phyloP scores from a whole-genome alignment of 495 filamentous ascomycete genomes.

The Penicillium argentinense region DNA sequence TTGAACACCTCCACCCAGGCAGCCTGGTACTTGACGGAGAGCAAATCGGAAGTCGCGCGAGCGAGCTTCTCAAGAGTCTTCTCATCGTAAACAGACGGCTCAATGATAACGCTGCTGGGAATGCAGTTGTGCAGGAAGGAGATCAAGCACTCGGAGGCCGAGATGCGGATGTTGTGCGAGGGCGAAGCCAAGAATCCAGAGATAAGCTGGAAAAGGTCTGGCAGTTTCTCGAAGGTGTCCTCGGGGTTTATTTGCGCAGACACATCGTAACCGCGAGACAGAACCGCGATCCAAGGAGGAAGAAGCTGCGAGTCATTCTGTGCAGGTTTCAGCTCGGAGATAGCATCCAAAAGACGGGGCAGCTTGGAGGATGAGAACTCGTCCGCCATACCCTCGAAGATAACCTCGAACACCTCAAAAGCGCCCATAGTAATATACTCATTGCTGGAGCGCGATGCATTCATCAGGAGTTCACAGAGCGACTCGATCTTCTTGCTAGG shows the following conservation, averaged over 20 bases:
- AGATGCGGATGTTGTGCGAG: constrained; percentile 87
- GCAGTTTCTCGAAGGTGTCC: constrained; percentile 85
- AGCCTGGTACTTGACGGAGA: constrained; percentile 86
- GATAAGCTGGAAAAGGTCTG: constrained; percentile 74
- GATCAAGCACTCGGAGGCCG: constrained; percentile 90
- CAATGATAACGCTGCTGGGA: constrained; percentile 72
- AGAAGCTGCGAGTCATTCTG: constrained; percentile 89
- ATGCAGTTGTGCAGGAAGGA: constrained; percentile 89
- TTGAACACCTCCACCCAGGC: constrained; percentile 97
- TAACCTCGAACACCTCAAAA: constrained; percentile 95
- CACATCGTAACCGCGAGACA: constrained; percentile 92
- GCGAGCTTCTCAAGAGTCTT: constrained; percentile 76
- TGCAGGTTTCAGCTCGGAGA: constrained; percentile 84
- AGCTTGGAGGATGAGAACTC: constrained; percentile 85
- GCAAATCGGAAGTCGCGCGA: constrained; percentile 62
- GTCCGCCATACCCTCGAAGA: constrained; percentile 86
- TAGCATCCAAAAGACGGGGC: constrained; percentile 80
- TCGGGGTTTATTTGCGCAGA: constrained; percentile 80
- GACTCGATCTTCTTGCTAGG: constrained; percentile 93
- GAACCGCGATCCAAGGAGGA: constrained; percentile 92
- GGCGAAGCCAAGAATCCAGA: constrained; percentile 78
- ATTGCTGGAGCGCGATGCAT: constrained; percentile 82
- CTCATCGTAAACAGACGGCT: constrained; percentile 87
- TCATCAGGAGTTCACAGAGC: constrained; percentile 83
- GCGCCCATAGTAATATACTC: constrained; percentile 94